Evolutionary conservation across 805 yeast species (phyloP).

Genomic region (Isabelozyma gotoi): DNA sequence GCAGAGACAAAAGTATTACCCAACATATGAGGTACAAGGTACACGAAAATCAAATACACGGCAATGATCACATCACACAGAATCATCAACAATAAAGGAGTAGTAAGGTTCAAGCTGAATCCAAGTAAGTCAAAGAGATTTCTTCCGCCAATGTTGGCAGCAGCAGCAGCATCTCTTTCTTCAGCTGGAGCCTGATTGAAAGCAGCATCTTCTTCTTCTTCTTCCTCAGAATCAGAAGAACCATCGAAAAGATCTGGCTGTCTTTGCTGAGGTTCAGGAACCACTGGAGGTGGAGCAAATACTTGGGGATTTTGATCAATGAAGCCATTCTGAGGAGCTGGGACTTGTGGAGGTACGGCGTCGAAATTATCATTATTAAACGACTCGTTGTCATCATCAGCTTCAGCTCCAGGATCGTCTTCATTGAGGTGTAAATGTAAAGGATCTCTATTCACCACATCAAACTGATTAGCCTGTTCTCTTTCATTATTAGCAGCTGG

Average conservation of each 20-base stretch:
- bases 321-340: neutral
- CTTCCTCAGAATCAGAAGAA: constrained; percentile 10
- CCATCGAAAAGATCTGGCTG: neutral
- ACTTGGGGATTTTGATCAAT: neutral
- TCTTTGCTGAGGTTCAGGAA: neutral
- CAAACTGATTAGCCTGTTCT: neutral
- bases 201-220: constrained; percentile 13
- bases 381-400: constrained; percentile 16
- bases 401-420: constrained; percentile 14
- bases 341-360: no score
- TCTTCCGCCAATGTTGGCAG: constrained; percentile 12
- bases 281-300: neutral
- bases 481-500: neutral
- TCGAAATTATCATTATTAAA: neutral
- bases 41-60: constrained; percentile 40
- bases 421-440: constrained; percentile 3
- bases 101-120: constrained; percentile 28
- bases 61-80: constrained; percentile 31
- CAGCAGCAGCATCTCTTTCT: constrained; percentile 7
- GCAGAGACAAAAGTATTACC: constrained; percentile 29
- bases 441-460: constrained; percentile 1
- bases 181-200: constrained; percentile 4
- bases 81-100: constrained; percentile 35
- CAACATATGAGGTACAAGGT: constrained; percentile 47
- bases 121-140: constrained; percentile 38